Evolutionary conservation across 1,284 basidiomycete species (phyloP), one percentile per base, ranked within the genome.

Genomic region (Volvariella surrecta): DNA sequence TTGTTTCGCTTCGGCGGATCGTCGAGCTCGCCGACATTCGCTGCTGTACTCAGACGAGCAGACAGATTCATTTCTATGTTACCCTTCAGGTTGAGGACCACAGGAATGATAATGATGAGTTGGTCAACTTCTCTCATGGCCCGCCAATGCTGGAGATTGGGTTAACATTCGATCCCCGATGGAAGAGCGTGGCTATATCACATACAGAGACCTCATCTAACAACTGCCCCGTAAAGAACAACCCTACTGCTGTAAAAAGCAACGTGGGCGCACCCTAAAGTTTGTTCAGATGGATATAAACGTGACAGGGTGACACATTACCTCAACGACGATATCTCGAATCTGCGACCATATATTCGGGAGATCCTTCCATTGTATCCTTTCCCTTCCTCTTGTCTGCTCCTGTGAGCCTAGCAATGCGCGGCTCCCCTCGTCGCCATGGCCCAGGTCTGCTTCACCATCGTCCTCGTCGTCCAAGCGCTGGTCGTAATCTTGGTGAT

Each of bases 51-150:
- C 11, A 88, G 65, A n/a, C 84, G 72, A 2, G 85, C 82, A 9
- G 83, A 87, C 10, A 89, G 77, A 51, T 93, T 94, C 89, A 95
- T 94, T 64, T 95, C 93, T 37, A 98, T 76, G 54, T 97, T 97
- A 13, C 95, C 95, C 59, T 97, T 97, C 49, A 99, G 79, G 56
- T 98, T 99, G 52, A 95, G 76, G 17, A 98, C 71, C 53, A 96
- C 93, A 9, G 95, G 94, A 6, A 97, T 84, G 46, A 98, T 88
- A 70, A 98, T 94, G 56, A 98, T 94, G 45, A 98, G 81, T 61
- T 99, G 94, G 69, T 97, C 88, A 40, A 95, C 79, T 43, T 85
- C 76, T 42, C 74, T 73, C 75, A 99, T 95, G 34, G 93, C 91
- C 46, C 72, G 74, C 93, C 93, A 98, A 45, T 74, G 77, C 86